Conservation (phyloP, 2,329 filamentous ascomycete genomes). For the Cryphonectria radicalis region DNA sequence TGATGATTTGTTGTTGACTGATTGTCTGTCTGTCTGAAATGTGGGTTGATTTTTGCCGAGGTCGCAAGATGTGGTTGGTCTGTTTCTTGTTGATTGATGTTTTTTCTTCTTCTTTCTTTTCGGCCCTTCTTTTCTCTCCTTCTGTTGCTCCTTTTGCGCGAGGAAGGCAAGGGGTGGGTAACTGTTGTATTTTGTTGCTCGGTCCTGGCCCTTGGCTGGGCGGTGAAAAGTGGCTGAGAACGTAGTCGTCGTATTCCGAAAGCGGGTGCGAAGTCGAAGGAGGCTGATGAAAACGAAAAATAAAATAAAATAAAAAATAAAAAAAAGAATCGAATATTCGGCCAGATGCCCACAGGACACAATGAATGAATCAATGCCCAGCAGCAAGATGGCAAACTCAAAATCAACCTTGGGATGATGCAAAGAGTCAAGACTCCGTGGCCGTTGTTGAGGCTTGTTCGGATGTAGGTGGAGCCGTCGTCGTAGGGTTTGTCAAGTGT, state of each 20-base stretch:
- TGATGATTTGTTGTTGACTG: not conserved
- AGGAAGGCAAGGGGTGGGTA: not conserved
- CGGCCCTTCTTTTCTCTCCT: too few relatives aligned
- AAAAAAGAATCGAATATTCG: not conserved
- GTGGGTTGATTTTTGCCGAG: not conserved
- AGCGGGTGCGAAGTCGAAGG: slow-evolving; percentile 17
- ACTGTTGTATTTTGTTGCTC: not conserved
- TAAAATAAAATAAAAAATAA: not conserved
- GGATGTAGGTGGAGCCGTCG: slow-evolving; percentile 5
- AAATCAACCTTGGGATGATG: not conserved
- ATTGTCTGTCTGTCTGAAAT: not conserved
- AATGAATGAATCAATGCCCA: not conserved
- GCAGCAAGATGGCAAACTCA: slow-evolving; percentile 14
- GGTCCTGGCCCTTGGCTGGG: not conserved
- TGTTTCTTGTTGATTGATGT: not conserved
- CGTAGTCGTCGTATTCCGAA: slow-evolving; percentile 27
- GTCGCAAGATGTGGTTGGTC: not conserved
- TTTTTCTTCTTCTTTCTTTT: too few relatives aligned
- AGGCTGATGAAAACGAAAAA: slow-evolving; percentile 9
- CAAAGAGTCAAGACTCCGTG: not conserved
- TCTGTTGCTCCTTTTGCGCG: not conserved
- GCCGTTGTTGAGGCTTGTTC: slow-evolving; percentile 11
- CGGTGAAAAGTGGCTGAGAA: slow-evolving; percentile 27
- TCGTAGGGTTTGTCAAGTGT: slow-evolving; percentile 4
- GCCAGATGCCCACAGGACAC: slow-evolving; percentile 5